Percentiles rank a stretch among this genome's conserved stretches.
Conservation (phyloP, 768 basidiomycete species). For the Lactarius hengduanensis region DNA sequence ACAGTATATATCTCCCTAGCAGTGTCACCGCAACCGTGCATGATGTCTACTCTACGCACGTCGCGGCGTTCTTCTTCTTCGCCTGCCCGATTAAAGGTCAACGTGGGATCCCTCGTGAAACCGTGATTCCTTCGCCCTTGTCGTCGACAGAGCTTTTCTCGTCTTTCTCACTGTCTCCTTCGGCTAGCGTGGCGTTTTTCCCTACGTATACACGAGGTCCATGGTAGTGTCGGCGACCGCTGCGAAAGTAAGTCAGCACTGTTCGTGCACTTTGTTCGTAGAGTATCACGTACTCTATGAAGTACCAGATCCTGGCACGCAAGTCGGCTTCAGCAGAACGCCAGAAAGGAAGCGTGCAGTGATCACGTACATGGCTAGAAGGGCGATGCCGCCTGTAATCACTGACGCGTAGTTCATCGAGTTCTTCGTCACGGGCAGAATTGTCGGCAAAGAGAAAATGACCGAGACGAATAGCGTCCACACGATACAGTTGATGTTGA, state of each 20-base stretch:
- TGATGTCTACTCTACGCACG: not conserved
- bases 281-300: slow-evolving; percentile 27
- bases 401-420: slow-evolving; percentile 85
- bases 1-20: not conserved
- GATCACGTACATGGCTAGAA: slow-evolving; percentile 35
- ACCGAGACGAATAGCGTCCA: slow-evolving; percentile 71
- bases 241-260: slow-evolving; percentile 4
- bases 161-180: not conserved
- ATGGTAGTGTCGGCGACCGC: slow-evolving; percentile 28
- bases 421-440: slow-evolving; percentile 60
- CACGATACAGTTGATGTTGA: slow-evolving; percentile 61
- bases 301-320: slow-evolving; percentile 30
- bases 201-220: slow-evolving; percentile 21
- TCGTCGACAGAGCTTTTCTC: not conserved
- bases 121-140: not conserved
- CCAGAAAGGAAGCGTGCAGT: not conserved
- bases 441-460: slow-evolving; percentile 71
- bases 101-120: not conserved
- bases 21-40: not conserved
- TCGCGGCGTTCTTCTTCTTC: not conserved
- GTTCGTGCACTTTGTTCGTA: not conserved
- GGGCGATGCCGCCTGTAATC: slow-evolving; percentile 38
- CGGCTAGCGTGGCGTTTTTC: not conserved
- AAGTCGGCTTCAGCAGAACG: not conserved
- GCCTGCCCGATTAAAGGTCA: not conserved